These are phyloP conservation scores for Gossypioides kirkii DNA, from an alignment of 345 rosid species.

Conservation along the genomic window DNA sequence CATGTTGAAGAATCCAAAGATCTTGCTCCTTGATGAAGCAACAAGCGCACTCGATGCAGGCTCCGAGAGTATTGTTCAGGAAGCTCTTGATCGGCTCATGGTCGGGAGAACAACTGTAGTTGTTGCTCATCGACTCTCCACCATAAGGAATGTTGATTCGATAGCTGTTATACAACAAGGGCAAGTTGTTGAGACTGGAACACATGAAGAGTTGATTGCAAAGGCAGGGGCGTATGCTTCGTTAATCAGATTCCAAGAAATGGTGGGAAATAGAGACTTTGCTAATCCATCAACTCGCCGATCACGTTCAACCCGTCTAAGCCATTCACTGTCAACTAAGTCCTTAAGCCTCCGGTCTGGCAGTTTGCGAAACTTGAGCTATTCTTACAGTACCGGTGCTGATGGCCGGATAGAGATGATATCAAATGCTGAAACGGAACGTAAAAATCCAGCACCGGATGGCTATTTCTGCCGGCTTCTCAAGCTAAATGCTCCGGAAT, in stretches of 20 bases:
- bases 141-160: conserved; percentile 86
- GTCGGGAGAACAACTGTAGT: conserved; percentile 96
- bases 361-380: conserved; percentile 92
- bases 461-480: conserved; percentile 92
- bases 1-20: conserved; percentile 89
- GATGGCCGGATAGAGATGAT: conserved; percentile 97
- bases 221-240: conserved; percentile 89
- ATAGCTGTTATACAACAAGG: conserved; percentile 98
- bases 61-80: conserved; percentile 98
- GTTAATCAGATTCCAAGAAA: conserved; percentile 89
- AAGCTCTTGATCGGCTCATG: conserved; percentile 95
- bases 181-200: conserved; percentile 94
- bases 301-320: conserved; percentile 79
- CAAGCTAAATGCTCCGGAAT: conserved; percentile 89
- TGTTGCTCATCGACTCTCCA: conserved; percentile 96
- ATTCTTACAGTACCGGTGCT: conserved; percentile 94
- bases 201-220: conserved; percentile 79
- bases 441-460: conserved; percentile 80
- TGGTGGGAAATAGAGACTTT: conserved; percentile 82
- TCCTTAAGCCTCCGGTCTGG: conserved; percentile 95
- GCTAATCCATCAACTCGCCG: conserved; percentile 82
- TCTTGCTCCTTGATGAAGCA: conserved; percentile 96
- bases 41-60: conserved; percentile 98
- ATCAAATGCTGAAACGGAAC: conserved; percentile 91
- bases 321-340: conserved; percentile 87